Percentiles rank a stretch among this genome's conserved stretches.
Conservation (phyloP, 2,329 filamentous ascomycete genomes). For the Colletotrichum euphorbiae region DNA sequence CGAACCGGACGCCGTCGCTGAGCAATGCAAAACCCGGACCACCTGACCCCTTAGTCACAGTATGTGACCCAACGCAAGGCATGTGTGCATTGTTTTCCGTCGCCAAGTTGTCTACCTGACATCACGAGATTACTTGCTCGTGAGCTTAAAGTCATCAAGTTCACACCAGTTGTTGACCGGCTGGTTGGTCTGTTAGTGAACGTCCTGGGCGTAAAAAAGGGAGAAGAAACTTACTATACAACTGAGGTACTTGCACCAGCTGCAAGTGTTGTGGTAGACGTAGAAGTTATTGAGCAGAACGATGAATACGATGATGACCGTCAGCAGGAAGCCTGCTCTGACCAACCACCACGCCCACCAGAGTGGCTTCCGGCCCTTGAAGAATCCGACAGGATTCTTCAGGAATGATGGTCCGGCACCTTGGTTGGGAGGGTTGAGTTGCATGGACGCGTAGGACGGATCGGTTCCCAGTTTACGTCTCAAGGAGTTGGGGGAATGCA, state of each 20-base stretch:
- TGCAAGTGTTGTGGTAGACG: constrained; percentile 77
- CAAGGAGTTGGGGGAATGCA: constrained; percentile 88
- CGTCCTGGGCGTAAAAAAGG: background rate
- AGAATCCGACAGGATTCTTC: constrained; percentile 79
- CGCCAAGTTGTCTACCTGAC: background rate
- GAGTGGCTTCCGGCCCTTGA: constrained; percentile 89
- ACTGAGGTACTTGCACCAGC: constrained; percentile 95
- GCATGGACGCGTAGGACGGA: constrained; percentile 78
- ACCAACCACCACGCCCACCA: constrained; percentile 99
- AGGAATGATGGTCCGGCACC: constrained; percentile 64
- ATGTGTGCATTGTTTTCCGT: background rate
- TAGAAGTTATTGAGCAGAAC: constrained; percentile 94
- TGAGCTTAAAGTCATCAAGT: constrained; percentile 49
- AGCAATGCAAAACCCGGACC: constrained; percentile 38
- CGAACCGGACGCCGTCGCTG: constrained; percentile 43
- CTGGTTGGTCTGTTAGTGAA: constrained; percentile 52
- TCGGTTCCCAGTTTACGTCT: constrained; percentile 78
- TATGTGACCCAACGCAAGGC: constrained; percentile 13
- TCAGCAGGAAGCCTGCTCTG: constrained; percentile 79
- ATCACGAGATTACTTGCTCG: constrained; percentile 4
- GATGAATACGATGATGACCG: constrained; percentile 87
- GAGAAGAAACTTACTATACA: constrained; percentile 79
- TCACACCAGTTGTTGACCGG: constrained; percentile 77
- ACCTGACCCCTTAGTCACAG: background rate
- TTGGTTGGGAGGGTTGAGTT: constrained; percentile 57